These are phyloP conservation scores for Aspergillus candidus DNA, from an alignment of 2,329 filamentous ascomycete species.

Conservation along the genomic window DNA sequence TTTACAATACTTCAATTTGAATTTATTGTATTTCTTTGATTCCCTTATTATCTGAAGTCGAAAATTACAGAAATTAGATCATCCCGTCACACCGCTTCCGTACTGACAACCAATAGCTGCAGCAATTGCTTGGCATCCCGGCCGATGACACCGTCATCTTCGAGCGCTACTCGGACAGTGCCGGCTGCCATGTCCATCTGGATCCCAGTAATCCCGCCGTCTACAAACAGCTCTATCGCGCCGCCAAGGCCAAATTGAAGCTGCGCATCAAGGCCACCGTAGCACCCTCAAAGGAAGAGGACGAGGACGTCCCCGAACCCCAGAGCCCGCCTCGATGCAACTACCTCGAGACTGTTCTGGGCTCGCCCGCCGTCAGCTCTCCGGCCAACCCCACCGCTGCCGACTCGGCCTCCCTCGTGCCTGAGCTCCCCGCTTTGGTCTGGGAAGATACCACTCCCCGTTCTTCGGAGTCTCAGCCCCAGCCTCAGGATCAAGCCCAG, in stretches of 20 bases:
- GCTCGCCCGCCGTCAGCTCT: constrained; percentile 21
- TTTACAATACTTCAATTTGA: no score
- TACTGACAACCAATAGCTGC: constrained; percentile 53
- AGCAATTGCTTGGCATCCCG: constrained; percentile 60
- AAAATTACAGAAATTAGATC: background rate
- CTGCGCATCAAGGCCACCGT: constrained; percentile 73
- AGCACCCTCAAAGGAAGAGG: constrained; percentile 14
- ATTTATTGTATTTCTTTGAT: constrained; percentile 7
- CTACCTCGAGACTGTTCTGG: constrained; percentile 41
- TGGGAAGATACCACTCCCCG: background rate
- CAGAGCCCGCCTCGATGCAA: constrained; percentile 26
- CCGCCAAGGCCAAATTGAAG: constrained; percentile 97
- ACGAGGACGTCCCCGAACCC: constrained; percentile 12
- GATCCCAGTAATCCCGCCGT: constrained; percentile 71
- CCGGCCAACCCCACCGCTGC: constrained; percentile 6
- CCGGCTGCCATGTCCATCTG: constrained; percentile 70
- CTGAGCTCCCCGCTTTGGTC: constrained; percentile 3
- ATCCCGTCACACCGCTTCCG: background rate
- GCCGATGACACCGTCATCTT: constrained; percentile 60
- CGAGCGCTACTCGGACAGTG: constrained; percentile 94
- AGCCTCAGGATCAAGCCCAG: constrained; percentile 5
- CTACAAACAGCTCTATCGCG: constrained; percentile 95
- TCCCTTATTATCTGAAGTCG: constrained; percentile 4
- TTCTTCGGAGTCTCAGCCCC: no score
- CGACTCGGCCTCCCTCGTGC: background rate